These are phyloP conservation scores for Lyophyllum shimeji DNA, from an alignment of 768 basidiomycete genomes.

Conservation along the genomic window DNA sequence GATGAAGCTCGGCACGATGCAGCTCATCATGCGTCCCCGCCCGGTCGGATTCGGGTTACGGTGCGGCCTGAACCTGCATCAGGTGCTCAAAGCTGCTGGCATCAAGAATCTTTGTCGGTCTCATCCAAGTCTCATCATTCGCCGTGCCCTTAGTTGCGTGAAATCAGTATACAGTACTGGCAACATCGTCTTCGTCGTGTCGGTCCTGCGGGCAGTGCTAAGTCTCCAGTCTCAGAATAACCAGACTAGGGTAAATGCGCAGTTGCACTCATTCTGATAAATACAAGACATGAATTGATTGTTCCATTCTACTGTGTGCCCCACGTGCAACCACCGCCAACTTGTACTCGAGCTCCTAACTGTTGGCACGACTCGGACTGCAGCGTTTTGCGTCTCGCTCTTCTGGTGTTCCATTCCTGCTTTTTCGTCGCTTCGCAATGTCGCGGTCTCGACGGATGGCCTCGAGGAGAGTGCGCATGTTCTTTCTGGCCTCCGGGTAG, in stretches of 20 bases:
- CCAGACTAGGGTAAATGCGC: too few relatives aligned
- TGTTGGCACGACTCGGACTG: background rate
- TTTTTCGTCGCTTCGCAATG: background rate
- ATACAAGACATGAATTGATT: too few relatives aligned
- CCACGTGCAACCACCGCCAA: too few relatives aligned
- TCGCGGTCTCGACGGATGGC: background rate
- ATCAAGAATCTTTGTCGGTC: too few relatives aligned
- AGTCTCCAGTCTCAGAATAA: too few relatives aligned
- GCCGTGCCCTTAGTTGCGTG: too few relatives aligned
- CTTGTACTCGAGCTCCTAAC: background rate
- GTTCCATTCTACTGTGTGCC: too few relatives aligned
- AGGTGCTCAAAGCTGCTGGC: conserved; percentile 89
- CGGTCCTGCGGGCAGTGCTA: too few relatives aligned
- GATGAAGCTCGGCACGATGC: conserved; percentile 82
- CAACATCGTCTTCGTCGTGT: too few relatives aligned
- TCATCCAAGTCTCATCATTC: too few relatives aligned
- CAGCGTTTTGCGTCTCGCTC: background rate
- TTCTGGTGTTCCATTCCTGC: conserved; percentile 5
- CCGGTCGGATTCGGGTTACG: conserved; percentile 91
- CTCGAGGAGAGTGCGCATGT: background rate
- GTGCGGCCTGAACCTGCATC: conserved; percentile 87
- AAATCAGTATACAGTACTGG: too few relatives aligned
- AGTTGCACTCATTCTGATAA: too few relatives aligned
- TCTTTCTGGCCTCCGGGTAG: conserved; percentile 5
- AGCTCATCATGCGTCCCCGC: conserved; percentile 75